Conservation (phyloP, 257 asterid genomes). For the Anisodus acutangulus region DNA sequence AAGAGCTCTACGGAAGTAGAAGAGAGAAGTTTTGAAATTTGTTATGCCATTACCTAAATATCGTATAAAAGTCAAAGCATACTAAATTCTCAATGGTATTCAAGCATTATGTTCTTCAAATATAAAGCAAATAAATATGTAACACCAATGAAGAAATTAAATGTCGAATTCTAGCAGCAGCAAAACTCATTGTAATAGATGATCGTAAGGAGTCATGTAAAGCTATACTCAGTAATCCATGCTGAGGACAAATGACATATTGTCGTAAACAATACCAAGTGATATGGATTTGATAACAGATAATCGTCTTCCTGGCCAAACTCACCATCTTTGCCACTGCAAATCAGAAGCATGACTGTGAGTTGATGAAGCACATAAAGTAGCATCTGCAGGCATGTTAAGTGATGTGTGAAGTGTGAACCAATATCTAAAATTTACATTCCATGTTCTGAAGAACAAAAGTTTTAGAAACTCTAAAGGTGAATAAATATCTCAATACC, state of each 20-base stretch:
- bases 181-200: background rate
- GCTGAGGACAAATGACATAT: slow-evolving; percentile 26
- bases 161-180: slow-evolving; percentile 13
- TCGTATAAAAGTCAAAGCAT: background rate
- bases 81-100: slow-evolving; percentile 11
- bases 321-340: slow-evolving; percentile 92
- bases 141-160: slow-evolving; percentile 1
- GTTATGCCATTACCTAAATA: background rate
- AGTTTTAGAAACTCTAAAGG: background rate
- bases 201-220: slow-evolving; percentile 6
- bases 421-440: background rate
- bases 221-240: background rate
- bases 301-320: slow-evolving; percentile 84
- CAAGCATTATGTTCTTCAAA: background rate
- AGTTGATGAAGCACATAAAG: slow-evolving; percentile 7
- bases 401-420: slow-evolving; percentile 22
- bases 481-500: background rate
- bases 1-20: background rate
- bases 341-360: slow-evolving; percentile 34
- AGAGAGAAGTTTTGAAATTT: slow-evolving; percentile 9
- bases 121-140: background rate
- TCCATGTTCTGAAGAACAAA: slow-evolving; percentile 15
- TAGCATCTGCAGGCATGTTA: slow-evolving; percentile 7
- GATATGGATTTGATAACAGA: slow-evolving; percentile 88
- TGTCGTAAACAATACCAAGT: slow-evolving; percentile 63